These are phyloP conservation scores for Colletotrichum sp. DNA, from an alignment of 2,329 filamentous ascomycete genomes.

Conservation along the genomic window DNA sequence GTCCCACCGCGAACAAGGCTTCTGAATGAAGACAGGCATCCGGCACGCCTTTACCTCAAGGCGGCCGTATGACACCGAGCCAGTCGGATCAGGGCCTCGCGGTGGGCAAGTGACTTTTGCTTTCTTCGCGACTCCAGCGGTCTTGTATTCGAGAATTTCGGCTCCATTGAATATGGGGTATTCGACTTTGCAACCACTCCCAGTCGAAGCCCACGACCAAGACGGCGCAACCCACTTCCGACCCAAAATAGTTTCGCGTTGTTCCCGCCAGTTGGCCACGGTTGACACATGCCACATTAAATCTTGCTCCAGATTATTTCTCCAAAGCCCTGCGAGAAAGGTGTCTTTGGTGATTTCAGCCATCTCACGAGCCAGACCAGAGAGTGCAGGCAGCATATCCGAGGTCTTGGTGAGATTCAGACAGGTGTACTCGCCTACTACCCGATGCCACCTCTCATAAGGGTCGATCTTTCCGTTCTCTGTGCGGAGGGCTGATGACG, in stretches of 20 bases:
- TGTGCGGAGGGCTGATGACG: neutral
- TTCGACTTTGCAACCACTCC: neutral
- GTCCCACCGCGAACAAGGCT: neutral
- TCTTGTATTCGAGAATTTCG: neutral
- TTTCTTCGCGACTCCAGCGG: neutral
- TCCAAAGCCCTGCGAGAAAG: neutral
- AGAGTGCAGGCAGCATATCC: conserved; percentile 1
- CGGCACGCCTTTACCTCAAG: neutral
- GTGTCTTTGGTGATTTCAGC: neutral
- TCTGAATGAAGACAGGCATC: neutral
- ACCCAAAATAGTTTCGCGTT: neutral
- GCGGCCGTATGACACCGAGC: neutral
- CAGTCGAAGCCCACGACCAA: conserved; percentile 4
- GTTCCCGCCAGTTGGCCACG: neutral
- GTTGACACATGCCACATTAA: neutral
- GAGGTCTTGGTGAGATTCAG: neutral
- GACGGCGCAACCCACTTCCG: neutral
- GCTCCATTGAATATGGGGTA: neutral
- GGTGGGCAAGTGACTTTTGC: neutral
- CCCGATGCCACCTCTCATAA: neutral
- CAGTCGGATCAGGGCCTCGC: neutral
- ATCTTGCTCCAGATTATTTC: neutral
- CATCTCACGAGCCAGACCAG: neutral
- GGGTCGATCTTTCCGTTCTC: neutral
- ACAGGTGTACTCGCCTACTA: neutral